These are phyloP conservation scores for Boletus rubescentipes DNA, from an alignment of 768 basidiomycete species.

Conservation along the genomic window DNA sequence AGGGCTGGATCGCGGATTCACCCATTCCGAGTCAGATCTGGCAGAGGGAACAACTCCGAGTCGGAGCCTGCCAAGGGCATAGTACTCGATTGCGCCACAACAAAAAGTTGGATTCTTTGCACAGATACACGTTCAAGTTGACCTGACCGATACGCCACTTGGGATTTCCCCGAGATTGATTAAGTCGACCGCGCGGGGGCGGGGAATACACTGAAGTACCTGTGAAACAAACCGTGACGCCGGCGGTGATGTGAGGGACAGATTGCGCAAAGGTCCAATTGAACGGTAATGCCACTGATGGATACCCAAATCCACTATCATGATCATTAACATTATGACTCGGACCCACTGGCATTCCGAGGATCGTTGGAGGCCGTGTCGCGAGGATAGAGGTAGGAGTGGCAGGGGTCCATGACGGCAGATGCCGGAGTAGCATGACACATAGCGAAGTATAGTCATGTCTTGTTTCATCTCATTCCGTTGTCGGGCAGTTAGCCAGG, in stretches of 20 bases:
- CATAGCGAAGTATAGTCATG: too few relatives aligned
- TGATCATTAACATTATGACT: not conserved
- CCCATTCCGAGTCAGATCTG: not conserved
- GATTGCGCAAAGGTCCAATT: too few relatives aligned
- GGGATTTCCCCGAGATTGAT: not conserved
- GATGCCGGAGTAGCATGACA: too few relatives aligned
- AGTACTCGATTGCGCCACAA: not conserved
- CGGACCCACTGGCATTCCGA: too few relatives aligned
- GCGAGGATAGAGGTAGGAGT: too few relatives aligned
- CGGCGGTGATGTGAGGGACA: not conserved
- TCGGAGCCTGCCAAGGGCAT: not conserved
- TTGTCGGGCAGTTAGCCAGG: too few relatives aligned
- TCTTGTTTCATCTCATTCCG: too few relatives aligned
- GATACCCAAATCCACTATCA: not conserved
- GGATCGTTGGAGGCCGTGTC: too few relatives aligned
- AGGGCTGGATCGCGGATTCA: conserved; percentile 15
- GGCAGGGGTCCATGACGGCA: too few relatives aligned
- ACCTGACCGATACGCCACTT: not conserved
- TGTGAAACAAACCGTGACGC: not conserved
- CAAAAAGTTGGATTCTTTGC: not conserved
- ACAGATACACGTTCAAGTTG: not conserved
- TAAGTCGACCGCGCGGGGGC: not conserved
- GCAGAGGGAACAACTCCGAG: not conserved
- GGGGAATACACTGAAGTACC: too few relatives aligned
- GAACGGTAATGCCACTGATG: not conserved